These are phyloP conservation scores for Cenchrus americanus DNA, from an alignment of 176 grass and related monocot genomes.

Conservation along the genomic window DNA sequence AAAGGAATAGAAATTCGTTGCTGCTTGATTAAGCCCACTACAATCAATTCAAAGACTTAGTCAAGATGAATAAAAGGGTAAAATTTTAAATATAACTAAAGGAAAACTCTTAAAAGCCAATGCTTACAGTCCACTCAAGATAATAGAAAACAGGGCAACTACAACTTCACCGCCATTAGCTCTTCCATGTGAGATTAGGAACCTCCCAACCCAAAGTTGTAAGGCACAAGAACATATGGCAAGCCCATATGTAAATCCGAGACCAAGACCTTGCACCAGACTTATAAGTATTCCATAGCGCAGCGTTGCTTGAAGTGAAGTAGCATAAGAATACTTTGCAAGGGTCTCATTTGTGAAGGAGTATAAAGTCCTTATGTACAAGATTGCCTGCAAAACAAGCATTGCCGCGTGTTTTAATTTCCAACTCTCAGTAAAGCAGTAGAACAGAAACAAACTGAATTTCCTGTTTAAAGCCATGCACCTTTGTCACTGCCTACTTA, in stretches of 20 bases:
- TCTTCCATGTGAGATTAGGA: constrained; percentile 76
- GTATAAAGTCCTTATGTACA: constrained; percentile 89
- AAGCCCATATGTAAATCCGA: constrained; percentile 99
- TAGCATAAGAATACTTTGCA: constrained; percentile 98
- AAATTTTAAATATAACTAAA: constrained; percentile 33
- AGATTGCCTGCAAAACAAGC: constrained; percentile 73
- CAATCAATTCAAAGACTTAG: constrained; percentile 38
- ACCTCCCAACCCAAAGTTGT: constrained; percentile 95
- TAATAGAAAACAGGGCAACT: constrained; percentile 83
- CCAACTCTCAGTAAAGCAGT: constrained; percentile 23
- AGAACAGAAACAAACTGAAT: neutral
- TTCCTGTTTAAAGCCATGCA: constrained; percentile 7
- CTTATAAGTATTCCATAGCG: constrained; percentile 97
- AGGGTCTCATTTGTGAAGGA: constrained; percentile 96
- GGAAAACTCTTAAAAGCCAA: constrained; percentile 14
- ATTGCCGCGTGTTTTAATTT: constrained; percentile 12
- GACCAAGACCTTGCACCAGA: constrained; percentile 96
- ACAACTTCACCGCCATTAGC: constrained; percentile 95
- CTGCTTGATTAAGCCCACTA: constrained; percentile 97
- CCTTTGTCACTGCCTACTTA: neutral
- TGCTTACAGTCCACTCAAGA: constrained; percentile 95
- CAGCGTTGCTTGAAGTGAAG: constrained; percentile 95
- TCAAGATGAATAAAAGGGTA: constrained; percentile 36
- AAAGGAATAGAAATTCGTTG: constrained; percentile 98
- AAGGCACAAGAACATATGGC: constrained; percentile 99